Base-by-base conservation (phyloP, 129 eudicot genomes). In the Flaveria brownii region DNA sequence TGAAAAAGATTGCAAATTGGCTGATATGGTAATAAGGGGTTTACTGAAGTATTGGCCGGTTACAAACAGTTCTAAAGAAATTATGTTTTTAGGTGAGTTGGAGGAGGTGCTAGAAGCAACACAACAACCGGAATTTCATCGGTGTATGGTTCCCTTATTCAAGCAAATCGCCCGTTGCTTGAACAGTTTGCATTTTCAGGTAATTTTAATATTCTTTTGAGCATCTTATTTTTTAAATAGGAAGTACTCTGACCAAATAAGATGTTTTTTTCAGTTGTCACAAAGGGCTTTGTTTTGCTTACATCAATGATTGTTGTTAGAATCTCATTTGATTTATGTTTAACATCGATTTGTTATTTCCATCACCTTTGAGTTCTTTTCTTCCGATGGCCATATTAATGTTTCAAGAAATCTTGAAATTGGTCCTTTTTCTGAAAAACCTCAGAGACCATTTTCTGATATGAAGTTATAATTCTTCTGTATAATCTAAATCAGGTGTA, bases 51-150 rank as follows among this genome's bases (percentile, higher is more conserved):
- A 87, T 77, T 91, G 97, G 97, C 97, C 97, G 0, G 86, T 91
- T 69, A 91, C 97, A 0, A 91, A 85, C 76, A 88, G 97, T 72
- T 81, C 92, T 5, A 91, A 91, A 86, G 97, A 91, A 76, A 87
- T 91, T 61, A 80, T 91, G 92, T 91, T 91, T 57, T 89, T 91
- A 25, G 81, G 85, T 59, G 97, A 89, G 82, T 77, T 91, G 81
- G 97, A 91, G 72, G 97, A 91, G 82, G 92, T 91, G 68, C 77
- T 91, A 73, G 97, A 91, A 84, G 90, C 87, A 45, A 89, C 96
- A 11, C 97, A 89, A 78, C 85, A 75, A 30, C 90, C 89, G 0
- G 96, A 91, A 39, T 91, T 91, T 77, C 96, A 89, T 77, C 90
- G 92, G 5, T 89, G 96, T 70, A 91, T 89, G 92, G 96, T 89